Evolutionary conservation across 2,329 filamentous ascomycete species (phyloP), one percentile per base, ranked within the genome.

Genomic region (Mycosphaerella sp.): DNA sequence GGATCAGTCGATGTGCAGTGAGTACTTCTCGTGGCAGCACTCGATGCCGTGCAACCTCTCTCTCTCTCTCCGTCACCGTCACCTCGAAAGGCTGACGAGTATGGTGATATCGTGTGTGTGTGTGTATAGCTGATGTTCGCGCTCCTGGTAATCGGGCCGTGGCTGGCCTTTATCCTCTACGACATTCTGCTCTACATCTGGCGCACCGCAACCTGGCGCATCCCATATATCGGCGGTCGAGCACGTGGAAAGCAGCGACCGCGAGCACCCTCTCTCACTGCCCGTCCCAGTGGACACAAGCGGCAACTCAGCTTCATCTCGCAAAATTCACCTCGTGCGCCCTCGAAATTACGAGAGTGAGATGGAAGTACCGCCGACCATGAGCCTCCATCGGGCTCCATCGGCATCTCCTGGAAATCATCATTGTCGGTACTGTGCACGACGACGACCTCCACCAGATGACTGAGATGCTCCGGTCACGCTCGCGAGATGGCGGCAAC

Each of bases 1-100:
- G 82, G 82, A 72, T 81, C 54, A 78, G 78, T 44, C 76, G 81
- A 8, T 65, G 81, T 43, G 86, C 85, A 67, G 83, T 86, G 74
- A 65, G 80, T 68, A 7, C 21, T 21, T 21, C 3, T 21, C 21
- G 21, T 7, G 26, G 6, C 5, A 29, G 5, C 26, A 29, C 5
- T 29, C 48, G 29, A 56, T 56, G 54, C 48, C 31, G 54, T 54
- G 49, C 12, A 51, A 54, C 42, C 43, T 17, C 45, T 40, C 14
- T 17, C 14, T 17, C 14, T 17, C 14, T 17, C 14, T 17, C 14
- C 14, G 14, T 17, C 14, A 17, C 14, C 14, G 14, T 17, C 14
- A 17, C 14, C 34, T 31, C 48, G 23, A 31, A 55, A 42, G 43
- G 44, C 43, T 45, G 43, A 26, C 6, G 26, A 49, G 47, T 54